Evolutionary conservation across 768 basidiomycete genomes (phyloP).

Genomic region (Cystobasidium onofrii): DNA sequence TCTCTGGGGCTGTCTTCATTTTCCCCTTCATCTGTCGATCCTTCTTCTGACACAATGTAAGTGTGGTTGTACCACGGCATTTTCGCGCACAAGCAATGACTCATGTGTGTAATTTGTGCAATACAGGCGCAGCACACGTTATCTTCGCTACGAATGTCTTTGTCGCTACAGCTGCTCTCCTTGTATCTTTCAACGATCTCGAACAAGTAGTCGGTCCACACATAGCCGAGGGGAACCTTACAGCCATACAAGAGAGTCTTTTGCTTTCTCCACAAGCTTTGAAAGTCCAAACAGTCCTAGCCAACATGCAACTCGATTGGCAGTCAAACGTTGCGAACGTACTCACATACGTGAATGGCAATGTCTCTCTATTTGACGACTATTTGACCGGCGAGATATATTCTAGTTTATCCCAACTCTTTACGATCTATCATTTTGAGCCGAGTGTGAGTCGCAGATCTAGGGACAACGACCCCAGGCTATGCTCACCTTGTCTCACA

Average conservation of each 20-base stretch:
- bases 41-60: slow-evolving; percentile 5
- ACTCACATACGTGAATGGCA: not conserved
- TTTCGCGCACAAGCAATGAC: too few relatives aligned
- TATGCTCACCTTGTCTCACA: not conserved
- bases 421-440: not conserved
- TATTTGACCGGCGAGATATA: not conserved
- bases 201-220: not conserved
- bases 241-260: not conserved
- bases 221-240: not conserved
- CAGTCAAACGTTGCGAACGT: not conserved
- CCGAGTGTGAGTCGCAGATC: not conserved
- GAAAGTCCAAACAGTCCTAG: not conserved
- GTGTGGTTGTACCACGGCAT: not conserved
- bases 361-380: not conserved
- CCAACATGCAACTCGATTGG: slow-evolving; percentile 3
- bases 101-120: too few relatives aligned
- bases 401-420: not conserved
- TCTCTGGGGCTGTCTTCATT: not conserved
- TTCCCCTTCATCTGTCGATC: not conserved
- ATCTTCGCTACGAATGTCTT: slow-evolving; percentile 2
- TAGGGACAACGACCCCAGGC: too few relatives aligned
- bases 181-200: not conserved
- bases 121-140: not conserved
- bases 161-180: not conserved
- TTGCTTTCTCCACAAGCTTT: not conserved